Base-by-base conservation (phyloP, 2,329 filamentous ascomycete genomes). In the Penicillium sumatraense region DNA sequence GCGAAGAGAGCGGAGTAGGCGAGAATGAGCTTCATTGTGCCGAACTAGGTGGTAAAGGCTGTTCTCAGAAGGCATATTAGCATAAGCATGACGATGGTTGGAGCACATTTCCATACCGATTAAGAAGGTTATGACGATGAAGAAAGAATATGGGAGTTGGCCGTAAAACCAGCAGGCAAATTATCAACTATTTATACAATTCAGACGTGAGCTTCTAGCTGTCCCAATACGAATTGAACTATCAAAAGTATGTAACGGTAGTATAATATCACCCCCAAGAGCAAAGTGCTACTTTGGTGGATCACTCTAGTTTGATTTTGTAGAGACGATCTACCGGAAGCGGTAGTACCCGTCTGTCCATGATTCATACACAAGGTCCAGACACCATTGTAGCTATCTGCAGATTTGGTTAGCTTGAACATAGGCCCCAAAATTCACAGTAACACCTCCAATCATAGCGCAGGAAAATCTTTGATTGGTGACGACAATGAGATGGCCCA, bases 1-100 rank as follows among this genome's bases (percentile, higher is more conserved):
- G 41, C 41, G 41, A 45, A 18, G 41, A 45, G 23, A n/a, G 24
- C 24, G 13, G 41, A 27, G 38, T 10, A 24, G n/a, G 41, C 41
- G 41, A 45, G 3, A 16, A 33, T n/a, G 36, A 41, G 23, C 48
- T 50, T 50, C 48, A 50, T 50, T 20, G 5, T 49, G 47, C 3
- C 36, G 5, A 18, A 18, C 20, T 40, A 9, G 33, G 5, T 40
- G 36, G 9, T 6, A 13, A 20, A 14, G 21, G 3, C 16, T 40
- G 21, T 40, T 21, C 36, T 14, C 8, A 40, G 8, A 5, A 21
- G 16, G 1, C n/a, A 5, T 10, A 18, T 40, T n/a, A 40, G 36
- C 36, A 21, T 13, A 40, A 23, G 21, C n/a, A 14, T 3, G 29
- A 9, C 29, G n/a, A n/a, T n/a, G n/a, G n/a, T n/a, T n/a, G n/a